Evolutionary conservation across 108 stramenopile species (phyloP).

Genomic region (Epithemia pelagica): DNA sequence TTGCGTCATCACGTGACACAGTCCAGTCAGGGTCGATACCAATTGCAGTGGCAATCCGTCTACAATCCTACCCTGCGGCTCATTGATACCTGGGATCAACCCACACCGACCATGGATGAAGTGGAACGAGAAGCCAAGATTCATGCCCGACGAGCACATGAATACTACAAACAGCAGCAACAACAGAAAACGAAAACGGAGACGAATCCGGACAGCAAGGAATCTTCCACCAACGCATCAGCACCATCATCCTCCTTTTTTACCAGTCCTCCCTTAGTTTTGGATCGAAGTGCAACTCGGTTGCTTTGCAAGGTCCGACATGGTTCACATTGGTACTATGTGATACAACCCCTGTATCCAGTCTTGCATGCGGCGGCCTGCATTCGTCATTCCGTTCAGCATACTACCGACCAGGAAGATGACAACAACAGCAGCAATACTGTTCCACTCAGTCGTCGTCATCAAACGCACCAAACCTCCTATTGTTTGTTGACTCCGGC

Average conservation of each 20-base stretch:
- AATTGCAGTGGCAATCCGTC: background rate
- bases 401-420: background rate
- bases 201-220: background rate
- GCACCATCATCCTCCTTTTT: no score
- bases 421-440: background rate
- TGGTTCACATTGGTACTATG: no score
- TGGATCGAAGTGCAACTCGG: background rate
- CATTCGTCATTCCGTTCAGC: background rate
- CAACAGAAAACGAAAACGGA: background rate
- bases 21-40: background rate
- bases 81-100: background rate
- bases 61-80: background rate
- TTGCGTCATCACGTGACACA: background rate
- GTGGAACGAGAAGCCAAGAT: background rate
- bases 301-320: background rate
- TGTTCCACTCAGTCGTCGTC: background rate
- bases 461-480: background rate
- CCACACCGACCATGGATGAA: background rate
- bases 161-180: background rate
- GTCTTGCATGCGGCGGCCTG: background rate
- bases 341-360: background rate
- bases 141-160: no score
- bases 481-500: background rate
- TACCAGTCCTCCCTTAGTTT: no score
- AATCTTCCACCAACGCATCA: background rate